Percentiles rank a stretch among this genome's conserved stretches.
These are phyloP conservation scores for Carex littledalei DNA, from an alignment of 176 grass and related monocot genomes.

Conservation along the genomic window DNA sequence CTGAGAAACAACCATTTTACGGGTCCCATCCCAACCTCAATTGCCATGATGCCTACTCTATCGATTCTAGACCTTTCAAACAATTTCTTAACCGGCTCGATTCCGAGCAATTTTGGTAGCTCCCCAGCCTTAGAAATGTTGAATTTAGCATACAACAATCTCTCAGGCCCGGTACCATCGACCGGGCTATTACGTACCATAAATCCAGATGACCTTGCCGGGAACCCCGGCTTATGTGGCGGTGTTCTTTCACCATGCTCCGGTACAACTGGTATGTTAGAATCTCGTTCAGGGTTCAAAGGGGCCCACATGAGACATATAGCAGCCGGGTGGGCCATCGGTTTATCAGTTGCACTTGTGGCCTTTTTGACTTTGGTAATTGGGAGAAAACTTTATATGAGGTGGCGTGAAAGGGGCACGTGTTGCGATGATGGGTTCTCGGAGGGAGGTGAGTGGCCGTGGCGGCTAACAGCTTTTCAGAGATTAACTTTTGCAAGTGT, in stretches of 20 bases:
- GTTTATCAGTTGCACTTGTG: slow-evolving; percentile 37
- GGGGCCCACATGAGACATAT: slow-evolving; percentile 66
- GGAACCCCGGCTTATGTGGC: slow-evolving; percentile 69
- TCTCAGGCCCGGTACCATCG: slow-evolving; percentile 57
- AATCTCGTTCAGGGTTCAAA: slow-evolving; percentile 16
- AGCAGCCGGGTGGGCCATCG: slow-evolving; percentile 68
- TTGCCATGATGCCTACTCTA: slow-evolving; percentile 82
- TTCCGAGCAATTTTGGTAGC: slow-evolving; percentile 78
- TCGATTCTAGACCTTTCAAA: slow-evolving; percentile 84
- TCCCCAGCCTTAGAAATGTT: slow-evolving; percentile 89
- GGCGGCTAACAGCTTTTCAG: slow-evolving; percentile 86
- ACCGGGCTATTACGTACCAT: slow-evolving; percentile 69
- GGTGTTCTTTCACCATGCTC: slow-evolving; percentile 56
- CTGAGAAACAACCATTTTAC: slow-evolving; percentile 70
- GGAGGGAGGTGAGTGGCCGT: slow-evolving; percentile 62
- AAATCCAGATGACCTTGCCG: slow-evolving; percentile 82
- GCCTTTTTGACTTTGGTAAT: slow-evolving; percentile 33
- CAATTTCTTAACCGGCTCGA: slow-evolving; percentile 71
- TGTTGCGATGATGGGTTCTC: slow-evolving; percentile 51
- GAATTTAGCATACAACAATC: slow-evolving; percentile 90
- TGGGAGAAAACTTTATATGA: slow-evolving; percentile 46
- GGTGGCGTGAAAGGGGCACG: slow-evolving; percentile 51
- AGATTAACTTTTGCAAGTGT: slow-evolving; percentile 78
- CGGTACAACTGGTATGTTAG: slow-evolving; percentile 15
- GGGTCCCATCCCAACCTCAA: slow-evolving; percentile 45